Evolutionary conservation across 441 rosid species (phyloP), one percentile per base, ranked within the genome.

Genomic region (Gossypium davidsonii): DNA sequence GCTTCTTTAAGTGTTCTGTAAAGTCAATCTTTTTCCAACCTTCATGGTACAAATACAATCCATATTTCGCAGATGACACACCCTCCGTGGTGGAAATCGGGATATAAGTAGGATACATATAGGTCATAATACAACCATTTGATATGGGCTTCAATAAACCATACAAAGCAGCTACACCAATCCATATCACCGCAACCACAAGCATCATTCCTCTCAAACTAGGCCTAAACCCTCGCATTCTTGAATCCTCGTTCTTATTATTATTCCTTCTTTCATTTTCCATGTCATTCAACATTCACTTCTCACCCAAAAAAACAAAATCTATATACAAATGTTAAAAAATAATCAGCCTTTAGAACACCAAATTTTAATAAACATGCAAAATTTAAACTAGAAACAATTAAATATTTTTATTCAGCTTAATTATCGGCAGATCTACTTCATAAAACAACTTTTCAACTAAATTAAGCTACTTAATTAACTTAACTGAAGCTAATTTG

Each of bases 1-100:
- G 92, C 73, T 88, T 87, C 87, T 86, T 88, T 26, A 92, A 74
- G 78, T 90, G 97, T 66, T 91, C 92, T 64, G 77, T 76, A 59
- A 86, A 90, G 72, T 95, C 97, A 67, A 95, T 95, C 86, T 88
- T 93, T 79, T 84, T 89, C 99, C 98, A 95, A 0, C 99, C 98
- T 86, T 95, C 99, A 31, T 91, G 97, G 77, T 95, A 95, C 83
- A 91, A 83, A 79, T 87, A 86, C 76, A 95, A 75, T 3, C 90
- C 96, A 25, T 95, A 95, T 79, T 89, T 93, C 9, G 84, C 81
- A 8, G 88, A 72, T 0, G 90, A 78, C 42, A 73, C 79, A 70
- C 73, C 81, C 11, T 73, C 84, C 39, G 73, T 71, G 10, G 84
- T 76, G 3, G 94, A 83, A 74, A 95, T 89, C 0, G 98, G 99